These are phyloP conservation scores for Calonectria hongkongensis DNA, from an alignment of 2,329 filamentous ascomycete genomes.

Conservation along the genomic window DNA sequence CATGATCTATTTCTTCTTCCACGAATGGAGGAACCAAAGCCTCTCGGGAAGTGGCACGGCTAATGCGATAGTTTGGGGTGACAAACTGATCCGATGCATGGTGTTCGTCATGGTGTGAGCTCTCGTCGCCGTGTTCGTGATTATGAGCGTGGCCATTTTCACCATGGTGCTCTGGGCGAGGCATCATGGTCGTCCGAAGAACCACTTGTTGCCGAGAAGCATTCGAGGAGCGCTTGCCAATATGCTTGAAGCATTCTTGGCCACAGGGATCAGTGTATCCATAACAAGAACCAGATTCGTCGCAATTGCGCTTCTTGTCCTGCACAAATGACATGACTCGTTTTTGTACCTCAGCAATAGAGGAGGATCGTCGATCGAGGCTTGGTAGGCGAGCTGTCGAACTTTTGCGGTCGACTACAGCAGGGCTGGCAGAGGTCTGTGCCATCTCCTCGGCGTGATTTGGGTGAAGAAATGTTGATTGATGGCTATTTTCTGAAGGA, in stretches of 20 bases:
- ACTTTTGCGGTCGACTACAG: slow-evolving; percentile 50
- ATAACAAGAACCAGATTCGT: slow-evolving; percentile 76
- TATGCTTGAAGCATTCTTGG: slow-evolving; percentile 78
- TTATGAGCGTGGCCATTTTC: slow-evolving; percentile 49
- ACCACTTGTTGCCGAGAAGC: slow-evolving; percentile 60
- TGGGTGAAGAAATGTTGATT: slow-evolving; percentile 55
- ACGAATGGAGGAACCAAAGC: slow-evolving; percentile 55
- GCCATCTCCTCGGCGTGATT: slow-evolving; percentile 52
- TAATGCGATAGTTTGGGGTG: slow-evolving; percentile 60
- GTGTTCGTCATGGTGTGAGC: slow-evolving; percentile 35
- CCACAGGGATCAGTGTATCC: slow-evolving; percentile 80
- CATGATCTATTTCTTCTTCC: slow-evolving; percentile 49
- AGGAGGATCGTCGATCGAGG: slow-evolving; percentile 71
- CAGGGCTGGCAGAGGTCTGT: slow-evolving; percentile 52
- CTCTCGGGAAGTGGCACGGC: slow-evolving; percentile 64
- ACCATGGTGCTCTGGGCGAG: slow-evolving; percentile 51
- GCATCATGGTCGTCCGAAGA: slow-evolving; percentile 65
- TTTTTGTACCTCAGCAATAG: slow-evolving; percentile 72
- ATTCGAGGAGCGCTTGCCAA: slow-evolving; percentile 63
- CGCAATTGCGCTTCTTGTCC: slow-evolving; percentile 78
- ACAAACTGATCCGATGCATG: slow-evolving; percentile 52
- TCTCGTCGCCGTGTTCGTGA: slow-evolving; percentile 43
- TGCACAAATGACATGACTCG: slow-evolving; percentile 79
- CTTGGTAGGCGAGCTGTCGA: slow-evolving; percentile 55
- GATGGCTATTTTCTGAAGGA: slow-evolving; percentile 52